Percentiles rank a stretch among this genome's conserved stretches.
phyloP scores from a whole-genome alignment of 2,329 filamentous ascomycete species.

The Dendryphion nanum region DNA sequence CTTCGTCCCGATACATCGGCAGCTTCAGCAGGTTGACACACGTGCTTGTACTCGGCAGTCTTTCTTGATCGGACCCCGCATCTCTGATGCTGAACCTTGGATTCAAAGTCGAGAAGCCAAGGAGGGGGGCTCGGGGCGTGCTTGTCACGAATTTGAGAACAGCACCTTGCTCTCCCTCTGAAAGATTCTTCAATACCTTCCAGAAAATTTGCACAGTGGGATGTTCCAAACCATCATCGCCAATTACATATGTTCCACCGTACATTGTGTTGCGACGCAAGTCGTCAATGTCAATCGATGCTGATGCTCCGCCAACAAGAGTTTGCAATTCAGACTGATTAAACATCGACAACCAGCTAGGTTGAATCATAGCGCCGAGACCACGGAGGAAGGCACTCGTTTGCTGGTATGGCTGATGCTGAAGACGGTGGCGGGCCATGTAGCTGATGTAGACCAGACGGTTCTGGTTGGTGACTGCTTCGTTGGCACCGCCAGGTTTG shows the following conservation, averaged over 20 bases:
- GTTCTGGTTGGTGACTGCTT: constrained; percentile 85
- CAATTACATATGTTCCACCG: constrained; percentile 82
- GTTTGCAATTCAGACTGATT: constrained; percentile 94
- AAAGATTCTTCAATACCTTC: constrained; percentile 76
- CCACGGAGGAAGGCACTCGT: constrained; percentile 86
- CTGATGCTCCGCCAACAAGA: constrained; percentile 83
- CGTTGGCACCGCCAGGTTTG: constrained; percentile 72
- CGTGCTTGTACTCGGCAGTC: constrained; percentile 89
- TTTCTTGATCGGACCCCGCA: constrained; percentile 69
- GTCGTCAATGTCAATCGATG: constrained; percentile 83
- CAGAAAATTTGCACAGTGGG: constrained; percentile 85
- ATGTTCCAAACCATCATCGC: constrained; percentile 86
- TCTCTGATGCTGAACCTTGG: constrained; percentile 90
- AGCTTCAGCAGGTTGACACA: constrained; percentile 95
- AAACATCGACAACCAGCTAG: constrained; percentile 96
- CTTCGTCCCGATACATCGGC: constrained; percentile 71
- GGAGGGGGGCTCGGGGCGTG: constrained; percentile 82
- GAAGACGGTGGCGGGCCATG: constrained; percentile 82
- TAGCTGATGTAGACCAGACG: constrained; percentile 91
- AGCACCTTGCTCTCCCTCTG: constrained; percentile 74
- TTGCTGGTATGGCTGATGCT: constrained; percentile 75
- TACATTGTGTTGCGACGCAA: constrained; percentile 81
- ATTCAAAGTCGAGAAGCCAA: constrained; percentile 83
- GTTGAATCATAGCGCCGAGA: constrained; percentile 82
- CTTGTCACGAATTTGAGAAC: constrained; percentile 96